Base-by-base conservation (phyloP, 768 basidiomycete genomes). In the Podaxis sp. region DNA sequence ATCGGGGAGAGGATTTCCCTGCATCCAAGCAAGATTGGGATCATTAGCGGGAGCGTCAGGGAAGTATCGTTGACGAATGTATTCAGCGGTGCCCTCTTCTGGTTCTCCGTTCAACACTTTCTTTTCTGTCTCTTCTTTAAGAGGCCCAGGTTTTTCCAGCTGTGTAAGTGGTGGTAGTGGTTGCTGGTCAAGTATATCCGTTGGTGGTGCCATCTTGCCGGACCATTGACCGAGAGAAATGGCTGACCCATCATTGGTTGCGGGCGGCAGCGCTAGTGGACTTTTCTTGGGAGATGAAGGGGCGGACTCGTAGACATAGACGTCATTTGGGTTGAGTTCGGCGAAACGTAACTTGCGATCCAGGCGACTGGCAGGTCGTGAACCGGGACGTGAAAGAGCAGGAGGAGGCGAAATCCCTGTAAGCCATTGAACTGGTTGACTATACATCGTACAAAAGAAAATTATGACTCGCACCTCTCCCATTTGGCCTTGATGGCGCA, bases 51-150 rank as follows among this genome's bases (percentile, higher is more conserved):
- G 82, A 1, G 86, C 84, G 60, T 83, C 74, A 0, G 95, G 92
- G 69, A 97, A 97, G 76, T 87, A 96, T 41, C 87, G 87, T 26
- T 80, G 82, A 26, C 93, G 89, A 61, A 96, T 95, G 69, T 90
- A 84, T 71, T 94, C 93, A 2, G 94, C 86, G 0, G 89, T 87
- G 5, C 91, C 91, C 69, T 90, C 89, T 66, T 86, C 85, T 3
- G 77, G 79, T 13, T 62, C 58, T 26, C 58, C 51, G 2, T 65
- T 30, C 2, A 51, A 37, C 46, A 7, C 30, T 24, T 33, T 10
- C 7, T 33, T 33, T 33, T 33, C 33, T 6, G 33, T 33, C 8
- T 28, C 60, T 13, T 36, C 26, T 24, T 60, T 37, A 57, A 60
- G 33, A 20, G 60, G 37, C 26, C 60, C 53, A 4, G 54, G 44